phyloP scores from a whole-genome alignment of 2,329 filamentous ascomycete species.

The Coniochaeta pulveracea region DNA sequence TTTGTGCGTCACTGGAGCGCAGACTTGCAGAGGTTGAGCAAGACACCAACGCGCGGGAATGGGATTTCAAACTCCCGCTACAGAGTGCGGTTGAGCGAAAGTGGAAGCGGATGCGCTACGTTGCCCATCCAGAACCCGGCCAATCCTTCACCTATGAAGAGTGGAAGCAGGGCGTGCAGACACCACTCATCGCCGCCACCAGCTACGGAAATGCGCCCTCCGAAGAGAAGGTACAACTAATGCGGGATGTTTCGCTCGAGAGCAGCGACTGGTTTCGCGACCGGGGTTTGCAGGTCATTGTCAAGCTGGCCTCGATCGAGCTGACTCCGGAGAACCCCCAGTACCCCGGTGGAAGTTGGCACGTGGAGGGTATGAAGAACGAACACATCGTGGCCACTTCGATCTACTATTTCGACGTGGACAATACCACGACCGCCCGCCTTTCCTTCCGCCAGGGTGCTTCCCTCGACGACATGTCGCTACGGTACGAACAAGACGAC shows the following conservation, averaged over 20 bases:
- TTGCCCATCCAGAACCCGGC: conserved; percentile 5
- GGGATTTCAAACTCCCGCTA: background rate
- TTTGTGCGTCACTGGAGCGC: background rate
- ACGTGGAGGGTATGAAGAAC: conserved; percentile 44
- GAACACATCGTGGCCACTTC: conserved; percentile 54
- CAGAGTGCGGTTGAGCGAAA: conserved; percentile 2
- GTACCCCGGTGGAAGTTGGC: conserved; percentile 43
- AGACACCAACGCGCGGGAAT: background rate
- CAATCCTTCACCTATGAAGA: conserved; percentile 6
- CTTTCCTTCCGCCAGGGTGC: conserved; percentile 37
- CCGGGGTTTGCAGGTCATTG: conserved; percentile 44
- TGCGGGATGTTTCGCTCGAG: conserved; percentile 6
- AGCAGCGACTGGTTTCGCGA: conserved; percentile 11
- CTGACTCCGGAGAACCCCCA: conserved; percentile 44
- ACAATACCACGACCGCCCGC: conserved; percentile 44
- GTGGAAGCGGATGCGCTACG: conserved; percentile 6
- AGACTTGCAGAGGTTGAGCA: background rate
- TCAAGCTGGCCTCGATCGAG: conserved; percentile 51
- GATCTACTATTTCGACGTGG: conserved; percentile 48
- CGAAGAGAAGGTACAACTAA: background rate
- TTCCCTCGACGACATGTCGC: conserved; percentile 16
- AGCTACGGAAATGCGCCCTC: too few species aligned
- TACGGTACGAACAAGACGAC: conserved; percentile 21
- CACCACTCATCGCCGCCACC: conserved; percentile 2
- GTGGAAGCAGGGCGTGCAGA: conserved; percentile 4